These are phyloP conservation scores for Talaromyces sp. DNA, from an alignment of 2,329 filamentous ascomycete genomes.

Conservation along the genomic window DNA sequence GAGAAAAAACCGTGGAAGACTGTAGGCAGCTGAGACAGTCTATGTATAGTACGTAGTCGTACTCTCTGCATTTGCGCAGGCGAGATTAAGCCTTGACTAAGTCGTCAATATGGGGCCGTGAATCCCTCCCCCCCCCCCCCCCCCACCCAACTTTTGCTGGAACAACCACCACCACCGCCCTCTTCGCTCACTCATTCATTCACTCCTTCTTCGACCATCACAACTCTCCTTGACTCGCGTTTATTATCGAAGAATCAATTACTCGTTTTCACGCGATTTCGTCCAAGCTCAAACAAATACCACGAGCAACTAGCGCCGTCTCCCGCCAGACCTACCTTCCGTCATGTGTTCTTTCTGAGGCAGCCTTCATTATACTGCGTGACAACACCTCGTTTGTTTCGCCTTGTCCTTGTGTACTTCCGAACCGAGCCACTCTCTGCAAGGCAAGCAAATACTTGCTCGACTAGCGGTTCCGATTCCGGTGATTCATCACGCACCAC, in stretches of 20 bases:
- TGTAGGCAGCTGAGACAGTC: not conserved
- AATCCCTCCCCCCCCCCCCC: too few relatives aligned
- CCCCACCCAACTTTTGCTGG: not conserved
- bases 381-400: slow-evolving; percentile 3
- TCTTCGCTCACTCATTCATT: not conserved
- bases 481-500: not conserved
- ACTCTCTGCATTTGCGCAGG: not conserved
- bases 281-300: not conserved
- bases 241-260: not conserved
- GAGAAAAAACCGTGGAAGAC: not conserved
- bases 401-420: not conserved
- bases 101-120: not conserved
- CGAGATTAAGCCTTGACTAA: slow-evolving; percentile 2
- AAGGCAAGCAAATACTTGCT: not conserved
- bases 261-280: not conserved
- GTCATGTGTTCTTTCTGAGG: slow-evolving; percentile 16
- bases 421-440: slow-evolving; percentile 2
- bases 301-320: not conserved
- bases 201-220: slow-evolving; percentile 1
- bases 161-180: not conserved
- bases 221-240: not conserved
- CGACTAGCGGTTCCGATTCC: not conserved
- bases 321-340: not conserved
- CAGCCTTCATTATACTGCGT: slow-evolving; percentile 7
- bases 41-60: not conserved